Evolutionary conservation across 169 alveolate genomes (phyloP), one percentile per base, ranked within the genome.

Genomic region (Plasmodium coatneyi): DNA sequence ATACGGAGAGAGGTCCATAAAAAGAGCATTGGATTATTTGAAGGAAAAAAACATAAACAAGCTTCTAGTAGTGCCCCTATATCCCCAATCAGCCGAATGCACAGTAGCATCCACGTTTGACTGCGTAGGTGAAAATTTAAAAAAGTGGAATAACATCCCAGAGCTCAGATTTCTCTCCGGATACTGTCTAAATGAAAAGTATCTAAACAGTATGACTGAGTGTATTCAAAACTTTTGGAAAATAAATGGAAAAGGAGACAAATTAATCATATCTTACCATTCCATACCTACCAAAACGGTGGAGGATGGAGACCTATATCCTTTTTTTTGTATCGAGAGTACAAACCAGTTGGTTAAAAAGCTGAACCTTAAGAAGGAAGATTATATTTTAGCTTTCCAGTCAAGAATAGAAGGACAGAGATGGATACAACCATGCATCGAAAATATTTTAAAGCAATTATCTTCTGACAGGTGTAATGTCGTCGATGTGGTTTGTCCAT

Each of bases 71-170:
- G 34, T 95, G 9, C 97, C 97, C 32, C 91, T 95, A 66, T 95
- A 95, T 32, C 97, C 97, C 9, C 97, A 95, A 60, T 74, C 96
- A 28, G 93, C 95, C 6, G 96, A 92, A 49, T 83, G 96, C 46
- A 91, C 96, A 46, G 95, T 95, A 1, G 90, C 96, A 12, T 87
- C 96, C 6, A 93, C 93, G 1, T 83, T 82, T 41, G 97, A 95
- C 56, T 80, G 93, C n/a, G 82, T 91, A 52, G 19, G 92, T 60
- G 66, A 83, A 4, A 92, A 91, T 81, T 74, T 95, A 72, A 87
- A 41, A 78, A 74, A 52, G 9, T 95, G 97, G 97, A 78, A 92
- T 92, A 93, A 71, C 49, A 92, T 80, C 28, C 97, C 97, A 7
- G 95, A 95, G 52, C 32, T 95, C 39, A 90, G 97, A 56, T 66